Percentiles rank a stretch among this genome's conserved stretches.
These are phyloP conservation scores for Solanum chilense DNA, from an alignment of 257 asterid species.

Conservation along the genomic window DNA sequence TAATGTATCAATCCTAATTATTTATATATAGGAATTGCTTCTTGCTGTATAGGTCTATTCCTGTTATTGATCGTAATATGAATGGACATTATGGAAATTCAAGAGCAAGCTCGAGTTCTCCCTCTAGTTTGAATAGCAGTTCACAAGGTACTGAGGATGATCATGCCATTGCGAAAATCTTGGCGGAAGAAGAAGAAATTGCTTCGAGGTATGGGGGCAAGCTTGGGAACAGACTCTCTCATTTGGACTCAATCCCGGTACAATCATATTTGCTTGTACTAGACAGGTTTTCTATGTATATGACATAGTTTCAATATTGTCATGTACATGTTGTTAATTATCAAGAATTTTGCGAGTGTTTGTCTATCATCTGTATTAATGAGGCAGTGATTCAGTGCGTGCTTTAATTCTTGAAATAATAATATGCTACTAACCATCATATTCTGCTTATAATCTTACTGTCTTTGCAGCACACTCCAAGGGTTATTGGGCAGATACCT, in stretches of 20 bases:
- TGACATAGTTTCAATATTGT: background rate
- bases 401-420: background rate
- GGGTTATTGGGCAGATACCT: slow-evolving; percentile 66
- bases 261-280: background rate
- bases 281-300: background rate
- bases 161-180: slow-evolving; percentile 69
- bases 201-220: slow-evolving; percentile 21
- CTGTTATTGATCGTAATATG: slow-evolving; percentile 16
- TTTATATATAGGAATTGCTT: background rate
- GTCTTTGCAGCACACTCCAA: slow-evolving; percentile 80
- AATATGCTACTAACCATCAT: slow-evolving; percentile 3
- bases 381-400: background rate
- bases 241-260: slow-evolving; percentile 88
- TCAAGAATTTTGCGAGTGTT: background rate
- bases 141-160: slow-evolving; percentile 84
- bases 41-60: background rate
- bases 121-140: slow-evolving; percentile 66
- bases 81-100: slow-evolving; percentile 28
- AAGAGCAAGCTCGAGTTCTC: slow-evolving; percentile 44
- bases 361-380: background rate
- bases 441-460: slow-evolving; percentile 16
- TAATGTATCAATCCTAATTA: background rate
- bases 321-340: background rate
- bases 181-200: slow-evolving; percentile 60
- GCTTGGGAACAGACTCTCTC: slow-evolving; percentile 84